Conservation (phyloP, 805 yeast genomes). For the Saccharomyces eubayanus region DNA sequence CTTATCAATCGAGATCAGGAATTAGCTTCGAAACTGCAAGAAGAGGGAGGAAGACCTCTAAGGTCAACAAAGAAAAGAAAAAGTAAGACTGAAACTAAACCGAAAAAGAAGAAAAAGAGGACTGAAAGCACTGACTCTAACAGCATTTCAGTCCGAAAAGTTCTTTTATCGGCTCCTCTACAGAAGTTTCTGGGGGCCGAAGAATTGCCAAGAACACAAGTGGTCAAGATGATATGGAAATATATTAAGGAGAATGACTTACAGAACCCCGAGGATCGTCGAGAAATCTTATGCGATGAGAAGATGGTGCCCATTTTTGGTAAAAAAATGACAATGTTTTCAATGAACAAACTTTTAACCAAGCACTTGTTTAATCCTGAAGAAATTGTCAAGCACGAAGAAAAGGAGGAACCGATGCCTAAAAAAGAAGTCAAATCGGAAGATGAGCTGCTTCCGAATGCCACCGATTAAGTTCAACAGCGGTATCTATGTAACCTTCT, state of each 20-base stretch:
- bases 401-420: not conserved
- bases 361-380: constrained; percentile 40
- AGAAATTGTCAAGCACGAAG: constrained; percentile 8
- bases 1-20: constrained; percentile 30
- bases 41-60: constrained; percentile 6
- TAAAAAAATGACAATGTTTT: constrained; percentile 48
- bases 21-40: constrained; percentile 43
- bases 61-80: constrained; percentile 9
- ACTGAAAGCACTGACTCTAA: constrained; percentile 21
- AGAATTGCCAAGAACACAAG: constrained; percentile 55
- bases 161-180: constrained; percentile 45
- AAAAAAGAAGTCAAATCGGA: not conserved
- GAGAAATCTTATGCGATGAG: constrained; percentile 60
- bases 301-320: constrained; percentile 52
- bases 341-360: constrained; percentile 46
- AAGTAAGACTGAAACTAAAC: constrained; percentile 3
- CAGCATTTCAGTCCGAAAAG: constrained; percentile 33
- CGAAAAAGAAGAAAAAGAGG: constrained; percentile 3
- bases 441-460: not conserved
- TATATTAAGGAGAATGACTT: constrained; percentile 54
- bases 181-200: constrained; percentile 39
- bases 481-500: not conserved
- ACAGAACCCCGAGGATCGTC: constrained; percentile 58
- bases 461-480: not conserved
- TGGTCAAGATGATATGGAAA: constrained; percentile 62